A percentile compares a stretch with the other conserved stretches of the same genome.
Evolutionary conservation across 805 yeast genomes (phyloP).

Genomic region (Sugiyamaella boreocaroliniensis): DNA sequence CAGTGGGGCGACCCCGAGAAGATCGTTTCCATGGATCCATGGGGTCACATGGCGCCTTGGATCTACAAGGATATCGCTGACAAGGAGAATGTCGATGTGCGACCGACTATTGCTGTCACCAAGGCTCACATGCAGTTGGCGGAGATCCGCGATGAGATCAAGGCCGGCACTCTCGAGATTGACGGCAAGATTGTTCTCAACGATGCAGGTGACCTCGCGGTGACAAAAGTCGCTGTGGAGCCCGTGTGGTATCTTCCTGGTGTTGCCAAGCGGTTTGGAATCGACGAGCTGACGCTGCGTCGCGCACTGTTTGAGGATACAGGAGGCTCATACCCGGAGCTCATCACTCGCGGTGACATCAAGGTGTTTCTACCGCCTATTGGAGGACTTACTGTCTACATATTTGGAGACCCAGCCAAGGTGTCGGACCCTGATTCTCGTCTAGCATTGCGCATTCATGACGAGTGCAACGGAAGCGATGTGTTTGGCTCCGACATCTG

Average conservation of each 20-base stretch:
- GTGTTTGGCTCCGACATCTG: conserved; percentile 65
- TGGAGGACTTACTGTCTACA: conserved; percentile 61
- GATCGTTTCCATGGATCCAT: conserved; percentile 60
- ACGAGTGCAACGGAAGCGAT: conserved; percentile 65
- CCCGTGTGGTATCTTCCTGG: conserved; percentile 70
- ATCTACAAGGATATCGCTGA: conserved; percentile 40
- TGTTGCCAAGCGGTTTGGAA: conserved; percentile 55
- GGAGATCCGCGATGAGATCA: conserved; percentile 53
- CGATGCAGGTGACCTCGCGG: conserved; percentile 53
- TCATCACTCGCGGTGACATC: conserved; percentile 60
- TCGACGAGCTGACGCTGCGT: conserved; percentile 50
- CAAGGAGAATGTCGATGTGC: conserved; percentile 46
- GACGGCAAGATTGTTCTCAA: conserved; percentile 59
- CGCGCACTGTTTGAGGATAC: conserved; percentile 60
- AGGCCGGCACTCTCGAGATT: conserved; percentile 45
- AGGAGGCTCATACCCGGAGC: conserved; percentile 65
- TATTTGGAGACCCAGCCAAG: conserved; percentile 54
- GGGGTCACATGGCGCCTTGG: conserved; percentile 63
- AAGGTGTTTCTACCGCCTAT: conserved; percentile 63
- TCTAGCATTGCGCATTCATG: conserved; percentile 57
- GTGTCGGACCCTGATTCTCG: conserved; percentile 46
- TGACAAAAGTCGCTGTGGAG: conserved; percentile 59
- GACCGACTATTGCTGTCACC: conserved; percentile 61
- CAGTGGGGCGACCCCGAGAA: conserved; percentile 52
- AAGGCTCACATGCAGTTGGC: conserved; percentile 57